phyloP scores from a whole-genome alignment of 345 rosid genomes.

The Arabis hirsuta region DNA sequence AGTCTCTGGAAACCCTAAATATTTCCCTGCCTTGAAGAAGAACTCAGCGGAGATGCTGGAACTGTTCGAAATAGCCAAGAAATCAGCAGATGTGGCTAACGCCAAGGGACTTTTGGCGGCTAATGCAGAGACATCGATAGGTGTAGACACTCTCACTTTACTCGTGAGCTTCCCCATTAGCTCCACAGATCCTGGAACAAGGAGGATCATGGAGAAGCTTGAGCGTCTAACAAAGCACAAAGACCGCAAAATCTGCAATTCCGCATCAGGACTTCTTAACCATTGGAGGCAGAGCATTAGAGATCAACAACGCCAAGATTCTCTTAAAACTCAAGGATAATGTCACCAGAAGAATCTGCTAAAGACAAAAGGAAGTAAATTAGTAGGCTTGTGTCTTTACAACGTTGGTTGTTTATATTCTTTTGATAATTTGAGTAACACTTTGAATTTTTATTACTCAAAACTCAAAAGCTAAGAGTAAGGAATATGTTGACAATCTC shows the following conservation, averaged over 20 bases:
- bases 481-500: conserved; percentile 5
- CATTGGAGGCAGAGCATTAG: conserved; percentile 5
- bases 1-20: neutral
- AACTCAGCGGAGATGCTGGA: neutral
- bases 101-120: neutral
- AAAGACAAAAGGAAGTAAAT: neutral
- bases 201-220: neutral
- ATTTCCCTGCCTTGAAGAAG: neutral
- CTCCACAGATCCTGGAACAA: neutral
- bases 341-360: neutral
- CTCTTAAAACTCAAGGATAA: neutral
- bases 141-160: conserved; percentile 3
- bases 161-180: neutral
- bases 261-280: neutral
- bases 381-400: too few species aligned
- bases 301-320: neutral
- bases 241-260: neutral
- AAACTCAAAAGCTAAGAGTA: neutral
- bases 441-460: neutral
- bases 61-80: conserved; percentile 5
- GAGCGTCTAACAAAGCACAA: conserved; percentile 16
- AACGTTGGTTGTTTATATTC: neutral
- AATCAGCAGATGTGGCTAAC: neutral
- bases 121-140: neutral
- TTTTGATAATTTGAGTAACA: neutral